phyloP scores from a whole-genome alignment of 768 basidiomycete species.

The Ramaria rubella region DNA sequence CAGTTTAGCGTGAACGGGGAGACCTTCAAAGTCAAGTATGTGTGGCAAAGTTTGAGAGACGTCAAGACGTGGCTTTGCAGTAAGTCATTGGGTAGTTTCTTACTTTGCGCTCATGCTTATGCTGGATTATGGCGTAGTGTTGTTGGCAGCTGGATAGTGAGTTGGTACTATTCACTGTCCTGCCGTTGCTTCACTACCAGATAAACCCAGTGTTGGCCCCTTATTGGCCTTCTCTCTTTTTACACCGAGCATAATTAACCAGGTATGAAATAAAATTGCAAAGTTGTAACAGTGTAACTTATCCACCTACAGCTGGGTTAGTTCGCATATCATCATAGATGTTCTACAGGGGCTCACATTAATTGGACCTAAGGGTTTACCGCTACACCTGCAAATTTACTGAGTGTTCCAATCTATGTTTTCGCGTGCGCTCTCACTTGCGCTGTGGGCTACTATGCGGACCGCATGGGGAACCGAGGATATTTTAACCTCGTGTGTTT shows the following conservation, averaged over 20 bases:
- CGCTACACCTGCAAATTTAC: constrained; percentile 65
- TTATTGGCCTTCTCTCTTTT: neutral
- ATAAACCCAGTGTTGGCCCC: constrained; percentile 38
- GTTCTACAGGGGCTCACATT: neutral
- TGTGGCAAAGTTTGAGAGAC: constrained; percentile 55
- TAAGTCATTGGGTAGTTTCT: constrained; percentile 26
- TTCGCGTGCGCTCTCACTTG: constrained; percentile 64
- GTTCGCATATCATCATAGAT: no score
- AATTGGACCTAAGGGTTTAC: constrained; percentile 38
- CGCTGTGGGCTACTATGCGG: constrained; percentile 54
- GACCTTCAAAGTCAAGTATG: constrained; percentile 43
- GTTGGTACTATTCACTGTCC: constrained; percentile 46
- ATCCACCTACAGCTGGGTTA: constrained; percentile 1
- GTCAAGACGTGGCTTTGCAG: constrained; percentile 71
- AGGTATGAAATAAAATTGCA: no score
- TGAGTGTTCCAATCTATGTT: constrained; percentile 72
- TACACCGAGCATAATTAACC: no score
- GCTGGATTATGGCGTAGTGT: no score
- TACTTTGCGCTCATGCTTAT: constrained; percentile 4
- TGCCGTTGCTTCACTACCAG: constrained; percentile 42
- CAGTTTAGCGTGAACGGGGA: constrained; percentile 59
- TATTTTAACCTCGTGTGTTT: constrained; percentile 45
- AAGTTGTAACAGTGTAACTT: no score
- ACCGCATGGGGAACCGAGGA: constrained; percentile 53
- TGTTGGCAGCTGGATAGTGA: constrained; percentile 10